Conservation (phyloP, 2,329 filamentous ascomycete genomes). For the Trichothecium roseum region DNA sequence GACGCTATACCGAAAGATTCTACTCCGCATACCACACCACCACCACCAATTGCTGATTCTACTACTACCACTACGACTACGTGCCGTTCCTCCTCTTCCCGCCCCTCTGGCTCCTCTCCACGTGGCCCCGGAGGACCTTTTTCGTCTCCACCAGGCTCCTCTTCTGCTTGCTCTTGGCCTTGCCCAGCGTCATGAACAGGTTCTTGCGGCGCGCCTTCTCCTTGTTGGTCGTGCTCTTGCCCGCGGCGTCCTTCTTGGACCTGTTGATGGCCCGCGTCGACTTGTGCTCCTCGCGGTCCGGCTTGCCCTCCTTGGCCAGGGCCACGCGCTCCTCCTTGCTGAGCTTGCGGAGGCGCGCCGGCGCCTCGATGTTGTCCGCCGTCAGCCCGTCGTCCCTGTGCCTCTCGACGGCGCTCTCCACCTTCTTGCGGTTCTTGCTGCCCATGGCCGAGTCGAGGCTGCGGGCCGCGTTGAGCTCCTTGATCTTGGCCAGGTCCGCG, state of each 20-base stretch:
- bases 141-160: conserved; percentile 79
- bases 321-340: conserved; percentile 87
- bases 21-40: too few relatives aligned
- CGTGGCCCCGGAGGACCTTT: conserved; percentile 70
- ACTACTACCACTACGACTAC: too few relatives aligned
- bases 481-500: conserved; percentile 88
- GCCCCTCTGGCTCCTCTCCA: conserved; percentile 73
- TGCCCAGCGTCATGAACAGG: conserved; percentile 94
- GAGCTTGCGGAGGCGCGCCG: conserved; percentile 68
- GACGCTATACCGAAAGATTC: too few relatives aligned
- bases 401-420: conserved; percentile 34
- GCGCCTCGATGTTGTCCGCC: conserved; percentile 82
- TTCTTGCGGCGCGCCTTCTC: conserved; percentile 98
- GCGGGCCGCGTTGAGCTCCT: conserved; percentile 70
- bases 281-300: conserved; percentile 69
- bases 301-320: conserved; percentile 72
- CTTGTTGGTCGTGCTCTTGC: conserved; percentile 94
- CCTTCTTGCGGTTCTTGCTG: conserved; percentile 32
- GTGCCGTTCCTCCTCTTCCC: conserved; percentile 72
- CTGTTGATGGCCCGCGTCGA: conserved; percentile 74
- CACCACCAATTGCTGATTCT: too few relatives aligned
- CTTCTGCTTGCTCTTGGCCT: conserved; percentile 94
- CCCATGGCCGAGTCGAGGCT: conserved; percentile 56
- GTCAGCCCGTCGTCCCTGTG: conserved; percentile 85
- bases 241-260: conserved; percentile 77